phyloP scores from a whole-genome alignment of 192 early-diverging fungal species.

The Coemansia sp. region DNA sequence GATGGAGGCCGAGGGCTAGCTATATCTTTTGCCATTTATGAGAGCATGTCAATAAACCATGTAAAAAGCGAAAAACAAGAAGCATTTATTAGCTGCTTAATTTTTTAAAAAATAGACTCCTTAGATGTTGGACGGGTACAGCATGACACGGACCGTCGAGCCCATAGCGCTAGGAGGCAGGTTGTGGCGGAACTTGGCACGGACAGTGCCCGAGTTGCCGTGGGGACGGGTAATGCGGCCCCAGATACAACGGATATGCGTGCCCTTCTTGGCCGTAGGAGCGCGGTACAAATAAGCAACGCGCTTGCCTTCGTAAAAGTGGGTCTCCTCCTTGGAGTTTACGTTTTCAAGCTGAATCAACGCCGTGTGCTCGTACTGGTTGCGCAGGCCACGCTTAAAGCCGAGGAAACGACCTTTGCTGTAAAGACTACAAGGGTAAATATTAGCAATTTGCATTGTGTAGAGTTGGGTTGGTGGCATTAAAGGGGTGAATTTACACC shows the following conservation, averaged over 20 bases:
- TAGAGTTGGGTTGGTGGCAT: slow-evolving; percentile 20
- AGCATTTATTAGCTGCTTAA: slow-evolving; percentile 2
- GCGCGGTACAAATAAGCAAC: slow-evolving; percentile 97
- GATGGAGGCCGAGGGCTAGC: slow-evolving; percentile 18
- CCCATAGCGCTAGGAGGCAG: slow-evolving; percentile 94
- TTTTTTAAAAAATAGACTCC: slow-evolving; percentile 4
- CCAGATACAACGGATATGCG: slow-evolving; percentile 97
- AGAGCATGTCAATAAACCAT: too few species aligned
- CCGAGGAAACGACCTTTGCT: slow-evolving; percentile 96
- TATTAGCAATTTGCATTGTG: not conserved
- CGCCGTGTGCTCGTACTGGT: slow-evolving; percentile 84
- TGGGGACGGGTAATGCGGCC: slow-evolving; percentile 93
- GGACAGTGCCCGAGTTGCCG: slow-evolving; percentile 93
- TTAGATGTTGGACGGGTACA: slow-evolving; percentile 89
- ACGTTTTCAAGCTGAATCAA: slow-evolving; percentile 94
- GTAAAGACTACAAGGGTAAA: slow-evolving; percentile 77
- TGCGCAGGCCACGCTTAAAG: slow-evolving; percentile 90
- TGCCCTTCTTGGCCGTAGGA: slow-evolving; percentile 82
- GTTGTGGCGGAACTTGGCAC: slow-evolving; percentile 96
- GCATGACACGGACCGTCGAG: slow-evolving; percentile 88
- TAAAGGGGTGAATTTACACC: not conserved
- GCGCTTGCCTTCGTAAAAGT: slow-evolving; percentile 98
- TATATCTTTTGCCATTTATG: not conserved
- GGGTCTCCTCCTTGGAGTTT: slow-evolving; percentile 80
- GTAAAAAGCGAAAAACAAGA: not conserved